Conservation (phyloP, 495 filamentous ascomycete species). For the Penicillium cosmopolitanum region DNA sequence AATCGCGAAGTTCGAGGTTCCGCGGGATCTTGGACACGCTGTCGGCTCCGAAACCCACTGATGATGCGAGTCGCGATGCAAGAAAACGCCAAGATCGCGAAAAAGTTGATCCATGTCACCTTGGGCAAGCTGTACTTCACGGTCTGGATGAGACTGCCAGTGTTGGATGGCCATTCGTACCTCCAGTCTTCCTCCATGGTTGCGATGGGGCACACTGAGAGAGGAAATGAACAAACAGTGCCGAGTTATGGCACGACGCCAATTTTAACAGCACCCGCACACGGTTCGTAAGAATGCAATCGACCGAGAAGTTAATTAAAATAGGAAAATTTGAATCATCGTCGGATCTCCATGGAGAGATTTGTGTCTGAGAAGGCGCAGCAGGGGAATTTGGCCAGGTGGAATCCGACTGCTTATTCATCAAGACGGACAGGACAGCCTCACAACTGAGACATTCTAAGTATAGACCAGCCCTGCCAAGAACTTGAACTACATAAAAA, state of each 20-base stretch:
- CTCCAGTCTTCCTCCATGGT: slow-evolving; percentile 24
- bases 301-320: background rate
- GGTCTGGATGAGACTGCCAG: slow-evolving; percentile 20
- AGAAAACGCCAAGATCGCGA: slow-evolving; percentile 30
- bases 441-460: background rate
- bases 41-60: slow-evolving; percentile 40
- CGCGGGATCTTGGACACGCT: slow-evolving; percentile 15
- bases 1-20: slow-evolving; percentile 39
- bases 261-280: slow-evolving; percentile 7
- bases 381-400: slow-evolving; percentile 6
- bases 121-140: slow-evolving; percentile 16
- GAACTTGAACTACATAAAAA: background rate
- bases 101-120: slow-evolving; percentile 29
- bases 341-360: background rate
- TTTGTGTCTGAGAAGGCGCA: slow-evolving; percentile 4
- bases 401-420: slow-evolving; percentile 9
- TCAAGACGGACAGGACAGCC: background rate
- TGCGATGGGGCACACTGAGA: slow-evolving; percentile 11
- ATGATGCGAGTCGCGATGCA: slow-evolving; percentile 48
- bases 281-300: background rate
- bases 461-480: background rate
- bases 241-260: slow-evolving; percentile 3
- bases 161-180: slow-evolving; percentile 17
- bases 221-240: slow-evolving; percentile 15
- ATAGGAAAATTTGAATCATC: background rate